These are phyloP conservation scores for Triangularia setosa DNA, from an alignment of 2,329 filamentous ascomycete species.

Conservation along the genomic window DNA sequence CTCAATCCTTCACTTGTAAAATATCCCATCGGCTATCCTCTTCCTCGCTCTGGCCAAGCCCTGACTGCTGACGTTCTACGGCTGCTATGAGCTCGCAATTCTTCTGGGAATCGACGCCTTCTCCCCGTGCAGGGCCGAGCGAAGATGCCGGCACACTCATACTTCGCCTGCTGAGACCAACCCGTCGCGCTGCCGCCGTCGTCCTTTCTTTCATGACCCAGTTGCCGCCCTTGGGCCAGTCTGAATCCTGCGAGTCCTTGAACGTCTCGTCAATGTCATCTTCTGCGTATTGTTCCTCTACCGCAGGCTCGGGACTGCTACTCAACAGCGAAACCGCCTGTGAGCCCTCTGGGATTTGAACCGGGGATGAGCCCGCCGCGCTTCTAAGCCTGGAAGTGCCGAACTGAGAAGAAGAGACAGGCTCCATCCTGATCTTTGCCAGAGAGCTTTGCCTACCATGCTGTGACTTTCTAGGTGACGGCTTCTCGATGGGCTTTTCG, in stretches of 20 bases:
- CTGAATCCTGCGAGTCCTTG: slow-evolving; percentile 19
- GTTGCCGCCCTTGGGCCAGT: slow-evolving; percentile 15
- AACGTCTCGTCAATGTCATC: slow-evolving; percentile 38
- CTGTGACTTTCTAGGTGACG: slow-evolving; percentile 8
- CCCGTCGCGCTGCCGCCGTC: background rate
- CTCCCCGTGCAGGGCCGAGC: background rate
- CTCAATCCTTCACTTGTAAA: background rate
- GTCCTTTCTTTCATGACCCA: slow-evolving; percentile 22
- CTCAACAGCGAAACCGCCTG: slow-evolving; percentile 38
- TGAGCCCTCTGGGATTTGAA: slow-evolving; percentile 33
- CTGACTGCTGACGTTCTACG: background rate
- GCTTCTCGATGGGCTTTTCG: slow-evolving; percentile 23
- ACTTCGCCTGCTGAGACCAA: slow-evolving; percentile 4
- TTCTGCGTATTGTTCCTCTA: slow-evolving; percentile 36
- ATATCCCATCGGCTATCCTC: background rate
- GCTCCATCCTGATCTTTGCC: slow-evolving; percentile 13
- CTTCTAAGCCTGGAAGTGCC: background rate
- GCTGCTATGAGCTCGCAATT: slow-evolving; percentile 7
- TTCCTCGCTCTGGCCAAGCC: background rate
- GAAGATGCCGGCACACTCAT: slow-evolving; percentile 11
- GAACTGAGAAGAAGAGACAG: background rate
- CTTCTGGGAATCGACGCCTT: slow-evolving; percentile 5
- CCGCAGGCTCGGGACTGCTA: slow-evolving; percentile 31
- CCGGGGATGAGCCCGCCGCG: slow-evolving; percentile 12
- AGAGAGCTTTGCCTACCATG: background rate